Evolutionary conservation across 176 grass and related monocot species (phyloP).

Genomic region (Musa troglodytarum): DNA sequence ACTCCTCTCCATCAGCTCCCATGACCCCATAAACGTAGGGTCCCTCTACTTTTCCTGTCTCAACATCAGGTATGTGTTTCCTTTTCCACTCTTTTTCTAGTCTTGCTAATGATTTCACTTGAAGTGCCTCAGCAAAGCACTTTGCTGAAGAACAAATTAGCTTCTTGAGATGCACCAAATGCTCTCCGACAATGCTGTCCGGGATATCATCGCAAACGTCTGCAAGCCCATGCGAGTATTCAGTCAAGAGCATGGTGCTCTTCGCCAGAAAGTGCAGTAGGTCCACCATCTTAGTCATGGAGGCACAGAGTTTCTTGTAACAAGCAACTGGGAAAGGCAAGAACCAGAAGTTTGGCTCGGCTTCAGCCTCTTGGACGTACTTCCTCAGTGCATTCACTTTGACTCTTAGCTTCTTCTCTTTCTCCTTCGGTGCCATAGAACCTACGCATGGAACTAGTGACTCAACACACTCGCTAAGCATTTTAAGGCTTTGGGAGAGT

Average conservation of each 20-base stretch:
- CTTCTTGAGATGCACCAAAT: constrained; percentile 34
- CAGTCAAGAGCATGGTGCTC: constrained; percentile 6
- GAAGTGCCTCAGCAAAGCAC: constrained; percentile 15
- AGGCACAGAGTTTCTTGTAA: constrained; percentile 36
- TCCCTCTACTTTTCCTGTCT: constrained; percentile 14
- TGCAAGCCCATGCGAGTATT: constrained; percentile 12
- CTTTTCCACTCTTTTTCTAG: constrained; percentile 4
- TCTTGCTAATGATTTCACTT: background rate
- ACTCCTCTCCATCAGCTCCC: constrained; percentile 12
- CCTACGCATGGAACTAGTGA: background rate
- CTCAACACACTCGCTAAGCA: constrained; percentile 24
- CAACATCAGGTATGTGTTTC: constrained; percentile 17
- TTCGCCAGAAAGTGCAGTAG: constrained; percentile 39
- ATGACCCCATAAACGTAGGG: background rate
- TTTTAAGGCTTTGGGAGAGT: constrained; percentile 30
- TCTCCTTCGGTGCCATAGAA: background rate
- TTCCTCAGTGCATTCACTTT: constrained; percentile 35
- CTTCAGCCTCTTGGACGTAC: constrained; percentile 25
- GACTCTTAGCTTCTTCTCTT: constrained; percentile 21
- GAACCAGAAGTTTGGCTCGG: constrained; percentile 67
- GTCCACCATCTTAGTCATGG: constrained; percentile 44
- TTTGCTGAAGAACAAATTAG: constrained; percentile 25
- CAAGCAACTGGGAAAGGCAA: constrained; percentile 31
- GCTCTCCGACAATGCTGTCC: constrained; percentile 16
- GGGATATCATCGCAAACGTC: background rate